Evolutionary conservation across 2,329 filamentous ascomycete species (phyloP), one percentile per base, ranked within the genome.

Genomic region (Periconia sp.): DNA sequence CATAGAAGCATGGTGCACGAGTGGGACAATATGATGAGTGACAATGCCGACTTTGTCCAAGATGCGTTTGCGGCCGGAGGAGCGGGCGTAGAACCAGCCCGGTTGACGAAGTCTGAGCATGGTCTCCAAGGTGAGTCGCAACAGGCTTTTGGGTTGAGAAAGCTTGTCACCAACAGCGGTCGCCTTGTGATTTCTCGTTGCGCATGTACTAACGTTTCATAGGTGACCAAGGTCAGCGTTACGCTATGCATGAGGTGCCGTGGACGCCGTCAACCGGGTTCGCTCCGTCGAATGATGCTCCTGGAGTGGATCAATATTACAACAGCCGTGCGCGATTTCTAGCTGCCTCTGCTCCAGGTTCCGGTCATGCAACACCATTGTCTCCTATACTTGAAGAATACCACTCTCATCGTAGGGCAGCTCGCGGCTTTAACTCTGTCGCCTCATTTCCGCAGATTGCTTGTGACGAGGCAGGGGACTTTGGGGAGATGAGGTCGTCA

Each of bases 291-390:
- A n/a, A 28, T 13, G 15, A 11, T 13, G 5, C 6, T 13, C 29
- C n/a, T 4, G 29, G 13, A 6, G 9, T 7, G 13, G 13, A 36
- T 9, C 6, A 12, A 25, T 17, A 35, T 17, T 61, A 49, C 47
- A 60, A 59, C 25, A 45, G 55, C 28, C 50, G 53, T 15, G 52
- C 51, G 5, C 36, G 46, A 2, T 60, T 43, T 36, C 54, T 63
- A n/a, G 52, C 62, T 2, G 48, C 46, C 26, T 65, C 59, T 0
- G 62, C 62, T 0, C 63, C 63, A 4, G 59, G 48, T 7, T 59
- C 56, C 9, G 48, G 54, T 5, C 36, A 50, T 5, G 49, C 24
- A 1, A n/a, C n/a, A n/a, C n/a, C n/a, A n/a, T n/a, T n/a, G n/a
- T n/a, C n/a, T n/a, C n/a, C n/a, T n/a, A n/a, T n/a, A n/a, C n/a